Evolutionary conservation across 139 green algal genomes (phyloP), one percentile per base, ranked within the genome.

Genomic region (Tetraselmis striata): DNA sequence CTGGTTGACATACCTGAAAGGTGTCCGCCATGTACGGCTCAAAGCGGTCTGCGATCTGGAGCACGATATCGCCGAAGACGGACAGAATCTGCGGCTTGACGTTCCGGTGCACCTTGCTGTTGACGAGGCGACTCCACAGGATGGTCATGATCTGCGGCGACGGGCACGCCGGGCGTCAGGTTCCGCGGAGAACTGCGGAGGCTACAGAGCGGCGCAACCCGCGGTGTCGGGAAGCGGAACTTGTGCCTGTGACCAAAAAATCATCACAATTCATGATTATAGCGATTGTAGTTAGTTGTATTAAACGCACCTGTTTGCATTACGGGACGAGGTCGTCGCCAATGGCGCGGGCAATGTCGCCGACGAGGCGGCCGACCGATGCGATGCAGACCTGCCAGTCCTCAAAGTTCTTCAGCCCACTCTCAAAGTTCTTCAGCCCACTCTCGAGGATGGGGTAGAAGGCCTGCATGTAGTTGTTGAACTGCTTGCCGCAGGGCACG

Each of bases 21-120:
- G 45, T 67, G 26, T 94, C 92, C 24, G 90, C 83, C 76, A 98
- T 75, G 81, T 95, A 96, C 88, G 95, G 95, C 67, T 95, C 92
- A 84, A 98, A 99, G 5, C 79, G n/a, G 75, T 94, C 91, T 1
- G 91, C 94, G 2, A 98, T 91, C 1, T 94, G 92, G 2, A 99
- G 87, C n/a, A 94, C 95, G 23, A 99, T 92, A 85, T 99, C 96
- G 0, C 95, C 95, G 90, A 99, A 97, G 22, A 89, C 89, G 0
- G 88, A 93, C 32, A 99, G 90, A 80, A 99, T 98, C 77, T 83
- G 83, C 1, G 96, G 96, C 91, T 99, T 99, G 86, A 99, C 93
- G 79, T 83, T 94, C 77, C 96, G 91, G 86, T 98, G 93, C 78
- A 99, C 93, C 5, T 94, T 83, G 58, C 90, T 85, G 31, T 86